Percentiles rank a stretch among this genome's conserved stretches.
These are phyloP conservation scores for Lentinula novae-zelandiae DNA, from an alignment of 1,284 basidiomycete genomes.

Conservation along the genomic window DNA sequence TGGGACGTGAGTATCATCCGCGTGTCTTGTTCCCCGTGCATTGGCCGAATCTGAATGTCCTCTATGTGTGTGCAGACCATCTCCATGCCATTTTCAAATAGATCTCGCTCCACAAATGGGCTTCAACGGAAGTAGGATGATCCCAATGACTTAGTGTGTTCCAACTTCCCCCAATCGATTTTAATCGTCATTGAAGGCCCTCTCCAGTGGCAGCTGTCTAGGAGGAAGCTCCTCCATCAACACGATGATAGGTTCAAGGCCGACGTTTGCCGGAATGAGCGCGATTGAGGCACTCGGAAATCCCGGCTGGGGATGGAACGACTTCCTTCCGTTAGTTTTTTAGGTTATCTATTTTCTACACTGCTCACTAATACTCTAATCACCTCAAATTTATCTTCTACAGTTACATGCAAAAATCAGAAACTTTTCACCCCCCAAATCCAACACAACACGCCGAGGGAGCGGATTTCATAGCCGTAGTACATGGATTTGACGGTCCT, in stretches of 20 bases:
- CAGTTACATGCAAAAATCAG: conserved; percentile 9
- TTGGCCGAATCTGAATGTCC: neutral
- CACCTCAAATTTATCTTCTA: neutral
- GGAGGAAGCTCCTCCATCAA: conserved; percentile 9
- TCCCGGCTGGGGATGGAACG: conserved; percentile 11
- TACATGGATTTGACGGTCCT: conserved; percentile 7
- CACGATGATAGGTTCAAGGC: conserved; percentile 5
- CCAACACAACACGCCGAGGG: conserved; percentile 2
- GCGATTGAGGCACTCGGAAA: conserved; percentile 11
- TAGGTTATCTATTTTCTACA: too few species aligned
- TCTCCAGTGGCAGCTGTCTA: conserved; percentile 3
- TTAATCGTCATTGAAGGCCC: neutral
- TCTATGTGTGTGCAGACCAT: neutral
- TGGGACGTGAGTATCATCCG: neutral
- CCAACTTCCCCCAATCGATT: neutral
- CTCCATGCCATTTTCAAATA: conserved; percentile 1
- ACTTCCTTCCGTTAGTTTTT: conserved; percentile 4
- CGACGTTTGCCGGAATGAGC: conserved; percentile 9
- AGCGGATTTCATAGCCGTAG: conserved; percentile 1
- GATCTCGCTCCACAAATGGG: neutral
- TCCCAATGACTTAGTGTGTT: neutral
- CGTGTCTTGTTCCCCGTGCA: neutral
- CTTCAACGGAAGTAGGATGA: neutral
- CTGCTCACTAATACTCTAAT: neutral
- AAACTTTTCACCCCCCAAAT: conserved; percentile 8